phyloP scores from a whole-genome alignment of 2,329 filamentous ascomycete species.

The Dothideomycetidae sp. region DNA sequence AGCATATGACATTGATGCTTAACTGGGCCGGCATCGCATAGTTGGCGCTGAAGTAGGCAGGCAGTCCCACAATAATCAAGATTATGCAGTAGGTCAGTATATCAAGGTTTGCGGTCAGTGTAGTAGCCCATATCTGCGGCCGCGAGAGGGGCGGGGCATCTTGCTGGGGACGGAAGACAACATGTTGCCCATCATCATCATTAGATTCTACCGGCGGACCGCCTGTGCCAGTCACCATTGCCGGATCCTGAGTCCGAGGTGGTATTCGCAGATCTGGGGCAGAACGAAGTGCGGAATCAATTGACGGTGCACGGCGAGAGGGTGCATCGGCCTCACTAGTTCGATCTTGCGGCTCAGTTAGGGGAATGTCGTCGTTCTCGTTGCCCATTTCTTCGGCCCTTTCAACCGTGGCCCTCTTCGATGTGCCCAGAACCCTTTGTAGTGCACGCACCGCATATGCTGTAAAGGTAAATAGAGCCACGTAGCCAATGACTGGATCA shows the following conservation, averaged over 20 bases:
- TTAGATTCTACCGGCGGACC: constrained; percentile 14
- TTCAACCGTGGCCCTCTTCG: constrained; percentile 38
- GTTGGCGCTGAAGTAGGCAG: constrained; percentile 38
- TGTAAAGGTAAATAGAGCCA: constrained; percentile 37
- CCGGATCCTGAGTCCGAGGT: constrained; percentile 15
- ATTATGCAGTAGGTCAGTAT: constrained; percentile 30
- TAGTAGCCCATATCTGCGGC: constrained; percentile 37
- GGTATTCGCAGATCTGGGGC: constrained; percentile 12
- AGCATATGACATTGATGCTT: constrained; percentile 38
- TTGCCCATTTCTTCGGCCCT: constrained; percentile 38
- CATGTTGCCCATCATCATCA: background rate
- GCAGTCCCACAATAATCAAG: constrained; percentile 39
- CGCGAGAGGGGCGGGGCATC: constrained; percentile 31
- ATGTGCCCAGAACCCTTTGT: constrained; percentile 37
- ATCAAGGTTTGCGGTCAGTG: constrained; percentile 35
- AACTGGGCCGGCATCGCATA: constrained; percentile 37
- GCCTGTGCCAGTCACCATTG: constrained; percentile 15
- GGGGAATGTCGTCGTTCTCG: constrained; percentile 35
- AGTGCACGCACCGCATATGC: constrained; percentile 42
- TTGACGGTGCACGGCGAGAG: background rate
- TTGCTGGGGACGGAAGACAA: constrained; percentile 22
- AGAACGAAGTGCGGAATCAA: constrained; percentile 1
- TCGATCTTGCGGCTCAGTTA: constrained; percentile 20
- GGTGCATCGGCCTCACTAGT: background rate
- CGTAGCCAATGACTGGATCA: constrained; percentile 46